Base-by-base conservation (phyloP, 768 basidiomycete genomes). In the Phlegmacium glaucopus region DNA sequence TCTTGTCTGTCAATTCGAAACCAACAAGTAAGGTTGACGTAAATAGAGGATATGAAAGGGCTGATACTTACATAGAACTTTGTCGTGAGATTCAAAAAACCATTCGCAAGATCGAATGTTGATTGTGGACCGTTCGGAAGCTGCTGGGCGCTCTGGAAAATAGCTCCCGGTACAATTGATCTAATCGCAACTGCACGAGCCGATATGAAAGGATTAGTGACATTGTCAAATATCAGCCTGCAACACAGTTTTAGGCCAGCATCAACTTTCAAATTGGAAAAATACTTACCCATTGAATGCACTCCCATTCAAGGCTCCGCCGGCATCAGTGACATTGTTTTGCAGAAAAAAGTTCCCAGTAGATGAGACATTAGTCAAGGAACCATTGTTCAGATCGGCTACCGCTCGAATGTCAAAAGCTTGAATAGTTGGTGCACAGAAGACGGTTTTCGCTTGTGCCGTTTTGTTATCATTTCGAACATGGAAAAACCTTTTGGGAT, bases 131-230 rank as follows among this genome's bases (percentile, higher is more conserved):
- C 80, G 16, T 62, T 61, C 6, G 68, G 59, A 12, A 61, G 50
- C 47, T 76, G 71, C 7, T 61, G 52, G 3, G 84, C 83, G 41
- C 67, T 67, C 9, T 72, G 74, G 52, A 80, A 82, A 15, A 87
- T 78, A 4, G 86, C 77, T 7, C 76, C 76, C 12, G 86, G 73
- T 0, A 88, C 60, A n/a, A 76, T 72, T n/a, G 77, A 68, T 25
- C 60, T 65, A 1, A 76, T 76, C 2, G 80, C 67, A 3, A 54
- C 61, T 0, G 79, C 76, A 16, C 83, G 74, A 11, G 79, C 77
- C 40, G 71, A 61, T 28, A 83, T 67, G 55, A 79, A 83, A 0
- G 69, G 49, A 53, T 80, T 65, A 3, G 59, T 22, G 49, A 55
- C 69, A 4, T 61, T 41, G n/a, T 59, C 35, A 55, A 81, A 80